phyloP scores from a whole-genome alignment of 257 asterid species.

The Nicotiana obtusifolia region DNA sequence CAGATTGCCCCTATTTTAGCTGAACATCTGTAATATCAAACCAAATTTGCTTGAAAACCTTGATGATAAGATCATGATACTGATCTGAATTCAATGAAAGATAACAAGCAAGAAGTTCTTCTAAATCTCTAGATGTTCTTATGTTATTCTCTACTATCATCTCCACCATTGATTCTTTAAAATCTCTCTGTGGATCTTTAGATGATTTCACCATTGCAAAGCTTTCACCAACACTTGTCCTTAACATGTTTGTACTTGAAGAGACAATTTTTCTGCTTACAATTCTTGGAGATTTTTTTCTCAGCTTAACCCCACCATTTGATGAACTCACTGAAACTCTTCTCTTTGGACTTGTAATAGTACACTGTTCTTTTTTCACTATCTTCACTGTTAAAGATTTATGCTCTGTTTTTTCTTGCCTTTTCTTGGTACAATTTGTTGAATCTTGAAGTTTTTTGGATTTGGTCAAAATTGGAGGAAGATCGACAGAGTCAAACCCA shows the following conservation, averaged over 20 bases:
- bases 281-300: slow-evolving; percentile 13
- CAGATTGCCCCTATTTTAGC: background rate
- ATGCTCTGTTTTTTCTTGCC: background rate
- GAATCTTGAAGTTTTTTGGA: background rate
- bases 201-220: slow-evolving; percentile 18
- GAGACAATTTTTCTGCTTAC: background rate
- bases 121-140: slow-evolving; percentile 9
- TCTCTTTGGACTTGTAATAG: background rate
- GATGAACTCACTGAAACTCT: background rate
- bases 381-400: background rate
- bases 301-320: slow-evolving; percentile 7
- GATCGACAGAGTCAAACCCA: background rate
- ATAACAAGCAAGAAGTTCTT: slow-evolving; percentile 18
- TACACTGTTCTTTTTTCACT: background rate
- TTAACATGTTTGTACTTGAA: background rate
- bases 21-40: background rate
- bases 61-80: slow-evolving; percentile 12
- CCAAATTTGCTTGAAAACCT: slow-evolving; percentile 19
- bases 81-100: slow-evolving; percentile 11
- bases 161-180: slow-evolving; percentile 19
- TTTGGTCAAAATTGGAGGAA: slow-evolving; percentile 9
- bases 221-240: background rate
- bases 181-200: slow-evolving; percentile 12
- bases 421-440: slow-evolving; percentile 16
- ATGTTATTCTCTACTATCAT: slow-evolving; percentile 21